Evolutionary conservation across 768 basidiomycete species (phyloP).

Genomic region (Clavaria fumosa): DNA sequence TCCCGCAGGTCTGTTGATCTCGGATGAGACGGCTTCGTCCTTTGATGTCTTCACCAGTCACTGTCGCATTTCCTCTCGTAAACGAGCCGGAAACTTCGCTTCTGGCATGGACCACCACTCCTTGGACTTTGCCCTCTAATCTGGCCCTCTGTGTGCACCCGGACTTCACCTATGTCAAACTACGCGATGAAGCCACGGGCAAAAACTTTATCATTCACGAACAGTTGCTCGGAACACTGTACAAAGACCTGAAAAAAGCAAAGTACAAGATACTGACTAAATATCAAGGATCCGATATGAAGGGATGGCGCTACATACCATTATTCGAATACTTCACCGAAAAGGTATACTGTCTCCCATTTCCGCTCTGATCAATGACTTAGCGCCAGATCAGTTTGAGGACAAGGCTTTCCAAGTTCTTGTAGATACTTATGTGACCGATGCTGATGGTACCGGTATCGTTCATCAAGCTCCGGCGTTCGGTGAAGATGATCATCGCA

Average conservation of each 20-base stretch:
- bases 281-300: constrained; percentile 86
- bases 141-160: constrained; percentile 93
- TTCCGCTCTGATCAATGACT: background rate
- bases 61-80: constrained; percentile 82
- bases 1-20: constrained; percentile 52
- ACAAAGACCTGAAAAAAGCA: constrained; percentile 95
- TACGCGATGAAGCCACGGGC: constrained; percentile 76
- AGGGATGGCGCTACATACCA: constrained; percentile 90
- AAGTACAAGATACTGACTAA: constrained; percentile 84
- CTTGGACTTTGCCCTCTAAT: constrained; percentile 96
- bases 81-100: constrained; percentile 85
- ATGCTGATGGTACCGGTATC: constrained; percentile 88
- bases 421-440: constrained; percentile 85
- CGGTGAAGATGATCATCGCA: constrained; percentile 96
- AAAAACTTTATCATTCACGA: constrained; percentile 90
- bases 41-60: constrained; percentile 34
- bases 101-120: constrained; percentile 97
- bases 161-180: constrained; percentile 91
- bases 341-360: constrained; percentile 33
- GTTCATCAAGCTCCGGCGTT: constrained; percentile 98
- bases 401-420: constrained; percentile 85
- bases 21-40: background rate
- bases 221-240: constrained; percentile 67
- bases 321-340: constrained; percentile 96
- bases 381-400: constrained; percentile 45